Evolutionary conservation across 192 early-diverging fungal genomes (phyloP).

Genomic region (Gamsiella multidivaricata): DNA sequence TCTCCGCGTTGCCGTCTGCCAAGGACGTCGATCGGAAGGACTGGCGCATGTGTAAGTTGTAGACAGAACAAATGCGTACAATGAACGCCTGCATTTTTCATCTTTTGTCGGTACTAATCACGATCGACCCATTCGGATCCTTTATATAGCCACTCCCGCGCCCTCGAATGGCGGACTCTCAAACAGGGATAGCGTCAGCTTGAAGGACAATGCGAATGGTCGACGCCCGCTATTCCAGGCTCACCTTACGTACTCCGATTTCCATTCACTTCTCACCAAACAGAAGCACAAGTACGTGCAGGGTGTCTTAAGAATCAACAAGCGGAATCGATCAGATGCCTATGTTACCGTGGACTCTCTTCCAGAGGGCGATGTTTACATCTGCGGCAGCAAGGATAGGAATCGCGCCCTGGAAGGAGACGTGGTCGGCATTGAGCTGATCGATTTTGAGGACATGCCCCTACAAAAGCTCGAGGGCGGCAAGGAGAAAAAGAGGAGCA

Average conservation of each 20-base stretch:
- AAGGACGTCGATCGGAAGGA: constrained; percentile 43
- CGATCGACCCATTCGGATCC: too few species aligned
- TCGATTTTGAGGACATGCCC: constrained; percentile 78
- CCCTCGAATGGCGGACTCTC: constrained; percentile 53
- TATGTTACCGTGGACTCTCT: constrained; percentile 87
- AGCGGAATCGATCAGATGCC: constrained; percentile 84
- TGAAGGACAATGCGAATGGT: constrained; percentile 66
- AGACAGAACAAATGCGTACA: too few species aligned
- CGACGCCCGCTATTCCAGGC: constrained; percentile 68
- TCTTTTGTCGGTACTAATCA: not conserved
- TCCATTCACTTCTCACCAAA: constrained; percentile 61
- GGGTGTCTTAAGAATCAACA: constrained; percentile 88
- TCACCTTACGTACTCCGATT: constrained; percentile 65
- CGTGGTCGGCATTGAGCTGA: constrained; percentile 76
- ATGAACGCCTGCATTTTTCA: not conserved
- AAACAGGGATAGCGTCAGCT: constrained; percentile 58
- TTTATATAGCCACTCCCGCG: constrained; percentile 35
- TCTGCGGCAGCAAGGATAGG: constrained; percentile 76
- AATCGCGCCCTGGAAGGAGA: constrained; percentile 91
- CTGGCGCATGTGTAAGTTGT: constrained; percentile 48
- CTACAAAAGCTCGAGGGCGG: constrained; percentile 68
- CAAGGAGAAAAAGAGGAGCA: constrained; percentile 69
- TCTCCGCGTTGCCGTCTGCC: constrained; percentile 22
- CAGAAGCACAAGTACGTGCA: constrained; percentile 68
- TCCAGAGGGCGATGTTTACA: constrained; percentile 78